A percentile compares a stretch with the other conserved stretches of the same genome.
These are phyloP conservation scores for Penicillium paxilli DNA, from an alignment of 495 filamentous ascomycete genomes.

Conservation along the genomic window DNA sequence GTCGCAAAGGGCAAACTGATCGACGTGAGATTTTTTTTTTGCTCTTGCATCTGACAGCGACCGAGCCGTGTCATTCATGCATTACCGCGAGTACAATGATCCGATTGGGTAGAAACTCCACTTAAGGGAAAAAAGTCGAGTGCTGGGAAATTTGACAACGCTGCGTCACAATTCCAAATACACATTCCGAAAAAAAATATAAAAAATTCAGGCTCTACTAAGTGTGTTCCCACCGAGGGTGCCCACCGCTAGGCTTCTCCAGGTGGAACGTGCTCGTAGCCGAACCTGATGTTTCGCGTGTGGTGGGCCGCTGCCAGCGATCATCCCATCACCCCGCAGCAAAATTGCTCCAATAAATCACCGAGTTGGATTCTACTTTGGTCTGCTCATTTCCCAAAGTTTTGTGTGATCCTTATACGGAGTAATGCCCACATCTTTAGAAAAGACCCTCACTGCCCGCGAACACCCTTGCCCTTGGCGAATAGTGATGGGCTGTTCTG, in stretches of 20 bases:
- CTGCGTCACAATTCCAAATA: slow-evolving; percentile 13
- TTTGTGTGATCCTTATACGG: too few relatives aligned
- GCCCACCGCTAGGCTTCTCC: not conserved
- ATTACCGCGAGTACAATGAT: not conserved
- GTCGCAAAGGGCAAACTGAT: slow-evolving; percentile 2
- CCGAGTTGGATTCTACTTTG: not conserved
- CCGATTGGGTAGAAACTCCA: slow-evolving; percentile 15
- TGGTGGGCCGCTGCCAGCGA: not conserved
- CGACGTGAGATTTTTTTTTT: not conserved
- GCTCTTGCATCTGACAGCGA: slow-evolving; percentile 12
- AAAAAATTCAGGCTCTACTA: not conserved
- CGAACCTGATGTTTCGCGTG: not conserved
- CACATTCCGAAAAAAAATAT: too few relatives aligned
- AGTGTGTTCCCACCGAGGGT: not conserved
- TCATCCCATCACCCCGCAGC: not conserved
- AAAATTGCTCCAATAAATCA: not conserved
- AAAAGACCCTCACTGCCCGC: too few relatives aligned
- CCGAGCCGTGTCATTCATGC: slow-evolving; percentile 13
- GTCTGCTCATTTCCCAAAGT: not conserved
- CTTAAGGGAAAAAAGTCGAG: not conserved
- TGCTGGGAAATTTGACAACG: slow-evolving; percentile 1
- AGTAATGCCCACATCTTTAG: too few relatives aligned
- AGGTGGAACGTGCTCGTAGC: slow-evolving; percentile 6
- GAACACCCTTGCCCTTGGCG: not conserved
- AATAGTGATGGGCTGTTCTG: not conserved